Base-by-base conservation (phyloP, 768 basidiomycete genomes). In the Xerocomellus intermedius region DNA sequence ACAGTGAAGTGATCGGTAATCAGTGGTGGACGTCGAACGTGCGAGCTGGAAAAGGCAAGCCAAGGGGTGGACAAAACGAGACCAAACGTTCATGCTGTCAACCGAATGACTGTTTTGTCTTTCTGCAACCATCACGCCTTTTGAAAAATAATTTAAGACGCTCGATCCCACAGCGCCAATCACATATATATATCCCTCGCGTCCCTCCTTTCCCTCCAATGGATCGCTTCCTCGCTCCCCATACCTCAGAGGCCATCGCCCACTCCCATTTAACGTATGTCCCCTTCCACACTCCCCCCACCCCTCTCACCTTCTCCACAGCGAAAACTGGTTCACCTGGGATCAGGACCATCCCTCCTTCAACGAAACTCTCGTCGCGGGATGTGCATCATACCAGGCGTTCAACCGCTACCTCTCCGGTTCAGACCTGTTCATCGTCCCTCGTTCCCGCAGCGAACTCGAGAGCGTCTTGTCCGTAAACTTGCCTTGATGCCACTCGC, bases 361-460 rank as follows among this genome's bases (percentile, higher is more conserved):
- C 64, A 79, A 88, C 73, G 88, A 91, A 69, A 82, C 82, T 3
- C 79, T 91, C 54, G 81, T 91, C 39, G 86, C 89, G 1, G 82
- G 84, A 21, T 88, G 83, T 62, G 88, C 90, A n/a, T 85, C 89
- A 5, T 92, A 92, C 71, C 79, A 86, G 59, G 87, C 89, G 3
- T 83, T 92, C 63, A 82, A 82, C 61, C 85, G 89, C 50, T 92
- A 83, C 61, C 79, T 91, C 45, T 75, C 76, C 39, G 89, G 87
- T 30, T 78, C 81, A 47, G 87, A 91, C 73, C 73, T 93, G 4
- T 84, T 87, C 64, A 78, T 91, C 48, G 64, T 85, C 9, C 91
- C 91, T 17, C 77, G 82, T 33, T 83, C 82, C 16, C 77, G 80
- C 57, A 69, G 65, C 48, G 87, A 91, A 62, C 81, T 93, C 38